Percentiles rank a stretch among this genome's conserved stretches.
Conservation (phyloP, 2,329 filamentous ascomycete genomes). For the Scedosporium aurantiacum region DNA sequence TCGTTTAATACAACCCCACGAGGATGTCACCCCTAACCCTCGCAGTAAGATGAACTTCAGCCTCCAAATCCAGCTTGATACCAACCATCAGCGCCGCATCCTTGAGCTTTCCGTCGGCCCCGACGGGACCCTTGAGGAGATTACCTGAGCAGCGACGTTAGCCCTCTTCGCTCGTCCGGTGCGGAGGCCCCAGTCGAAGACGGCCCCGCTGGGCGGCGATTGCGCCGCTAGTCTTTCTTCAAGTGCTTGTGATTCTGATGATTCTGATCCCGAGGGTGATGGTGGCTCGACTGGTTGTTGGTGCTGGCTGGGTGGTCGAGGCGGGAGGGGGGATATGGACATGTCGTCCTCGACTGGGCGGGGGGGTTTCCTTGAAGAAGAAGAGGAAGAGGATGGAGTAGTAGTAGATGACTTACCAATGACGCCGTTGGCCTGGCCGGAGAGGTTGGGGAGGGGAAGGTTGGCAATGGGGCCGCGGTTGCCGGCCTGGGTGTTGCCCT, state of each 20-base stretch:
- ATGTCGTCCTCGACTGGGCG: not conserved
- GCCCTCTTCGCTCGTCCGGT: not conserved
- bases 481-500: slow-evolving; percentile 14
- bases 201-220: not conserved
- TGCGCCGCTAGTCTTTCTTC: not conserved
- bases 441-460: slow-evolving; percentile 23
- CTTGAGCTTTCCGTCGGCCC: slow-evolving; percentile 46
- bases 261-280: not conserved
- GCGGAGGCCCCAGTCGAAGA: slow-evolving; percentile 2
- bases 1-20: slow-evolving; percentile 43
- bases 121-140: slow-evolving; percentile 45
- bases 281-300: not conserved
- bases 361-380: not conserved
- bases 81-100: slow-evolving; percentile 46
- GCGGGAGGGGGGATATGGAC: not conserved
- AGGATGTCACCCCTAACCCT: slow-evolving; percentile 50
- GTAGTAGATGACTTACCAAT: slow-evolving; percentile 14
- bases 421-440: slow-evolving; percentile 21
- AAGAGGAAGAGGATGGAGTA: no score
- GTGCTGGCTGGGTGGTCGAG: not conserved
- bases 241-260: not conserved
- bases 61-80: slow-evolving; percentile 53
- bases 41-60: slow-evolving; percentile 50
- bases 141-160: slow-evolving; percentile 24
- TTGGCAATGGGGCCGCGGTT: slow-evolving; percentile 18